Percentiles rank a stretch among this genome's conserved stretches.
These are phyloP conservation scores for Pneumocystis carinii DNA, from an alignment of 1,139 yeast species.

Conservation along the genomic window DNA sequence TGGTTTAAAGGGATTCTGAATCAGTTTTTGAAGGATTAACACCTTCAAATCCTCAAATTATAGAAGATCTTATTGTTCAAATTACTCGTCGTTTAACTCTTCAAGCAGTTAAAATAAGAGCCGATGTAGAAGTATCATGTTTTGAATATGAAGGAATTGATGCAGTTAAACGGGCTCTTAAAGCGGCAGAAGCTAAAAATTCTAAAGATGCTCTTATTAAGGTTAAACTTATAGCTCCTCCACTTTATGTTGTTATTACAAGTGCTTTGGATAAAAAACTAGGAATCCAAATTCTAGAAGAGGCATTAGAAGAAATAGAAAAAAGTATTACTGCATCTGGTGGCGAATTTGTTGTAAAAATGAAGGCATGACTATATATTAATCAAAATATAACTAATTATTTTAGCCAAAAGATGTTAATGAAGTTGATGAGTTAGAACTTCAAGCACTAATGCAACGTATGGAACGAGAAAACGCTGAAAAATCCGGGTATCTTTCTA, in stretches of 20 bases:
- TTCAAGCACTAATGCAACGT: conserved; percentile 79
- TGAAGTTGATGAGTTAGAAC: conserved; percentile 95
- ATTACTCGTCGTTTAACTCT: conserved; percentile 92
- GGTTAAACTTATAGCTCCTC: conserved; percentile 94
- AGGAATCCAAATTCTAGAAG: conserved; percentile 64
- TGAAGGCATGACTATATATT: conserved; percentile 31
- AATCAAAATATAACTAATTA: not conserved
- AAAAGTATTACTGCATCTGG: conserved; percentile 56
- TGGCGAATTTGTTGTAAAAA: conserved; percentile 81
- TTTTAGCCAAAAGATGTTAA: conserved; percentile 87
- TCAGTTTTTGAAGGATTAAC: conserved; percentile 67
- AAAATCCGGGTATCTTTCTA: conserved; percentile 27
- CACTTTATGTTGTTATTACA: conserved; percentile 82
- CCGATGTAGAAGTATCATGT: conserved; percentile 94
- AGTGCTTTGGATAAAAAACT: conserved; percentile 83
- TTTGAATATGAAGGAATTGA: conserved; percentile 96
- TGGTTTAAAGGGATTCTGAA: conserved; percentile 36
- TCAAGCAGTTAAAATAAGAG: conserved; percentile 93
- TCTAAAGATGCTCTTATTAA: conserved; percentile 73
- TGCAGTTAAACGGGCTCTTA: conserved; percentile 80
- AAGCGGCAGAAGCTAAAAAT: conserved; percentile 71
- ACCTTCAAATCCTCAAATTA: conserved; percentile 40
- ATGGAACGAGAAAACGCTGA: conserved; percentile 52
- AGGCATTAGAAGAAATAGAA: conserved; percentile 64
- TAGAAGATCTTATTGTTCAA: conserved; percentile 17